phyloP scores from a whole-genome alignment of 192 early-diverging fungal species.

The Rhizophagus sp. region DNA sequence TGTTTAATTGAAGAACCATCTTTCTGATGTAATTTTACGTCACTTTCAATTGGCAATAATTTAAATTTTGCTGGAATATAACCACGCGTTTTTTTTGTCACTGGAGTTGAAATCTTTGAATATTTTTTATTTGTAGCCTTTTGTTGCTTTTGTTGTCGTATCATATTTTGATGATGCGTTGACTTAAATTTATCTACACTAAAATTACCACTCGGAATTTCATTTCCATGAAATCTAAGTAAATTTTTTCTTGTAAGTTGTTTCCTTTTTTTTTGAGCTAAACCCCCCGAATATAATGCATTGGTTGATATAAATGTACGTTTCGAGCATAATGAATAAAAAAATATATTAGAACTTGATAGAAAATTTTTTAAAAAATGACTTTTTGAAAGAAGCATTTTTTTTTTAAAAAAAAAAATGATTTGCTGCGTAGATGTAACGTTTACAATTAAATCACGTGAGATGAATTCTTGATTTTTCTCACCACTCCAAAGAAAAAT shows the following conservation, averaged over 20 bases:
- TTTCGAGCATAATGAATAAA: background rate
- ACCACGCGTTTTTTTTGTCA: slow-evolving; percentile 42
- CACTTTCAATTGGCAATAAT: slow-evolving; percentile 57
- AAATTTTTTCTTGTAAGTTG: background rate
- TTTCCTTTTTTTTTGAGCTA: background rate
- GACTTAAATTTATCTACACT: background rate
- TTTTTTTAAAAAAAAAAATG: background rate
- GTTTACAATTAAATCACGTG: too few species aligned
- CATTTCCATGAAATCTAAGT: background rate
- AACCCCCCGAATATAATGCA: background rate
- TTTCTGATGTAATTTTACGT: slow-evolving; percentile 34
- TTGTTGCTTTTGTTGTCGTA: background rate
- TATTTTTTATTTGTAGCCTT: background rate
- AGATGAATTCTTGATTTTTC: too few species aligned
- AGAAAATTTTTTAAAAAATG: background rate
- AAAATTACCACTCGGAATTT: background rate
- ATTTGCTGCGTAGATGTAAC: too few species aligned
- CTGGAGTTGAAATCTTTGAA: background rate
- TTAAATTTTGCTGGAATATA: slow-evolving; percentile 64
- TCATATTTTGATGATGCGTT: background rate
- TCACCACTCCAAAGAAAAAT: too few species aligned
- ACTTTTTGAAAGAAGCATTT: background rate
- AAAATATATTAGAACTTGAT: background rate
- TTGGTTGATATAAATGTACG: background rate
- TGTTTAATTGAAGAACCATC: background rate